Conservation (phyloP, 2,329 filamentous ascomycete genomes). For the Aspergillus hortae region DNA sequence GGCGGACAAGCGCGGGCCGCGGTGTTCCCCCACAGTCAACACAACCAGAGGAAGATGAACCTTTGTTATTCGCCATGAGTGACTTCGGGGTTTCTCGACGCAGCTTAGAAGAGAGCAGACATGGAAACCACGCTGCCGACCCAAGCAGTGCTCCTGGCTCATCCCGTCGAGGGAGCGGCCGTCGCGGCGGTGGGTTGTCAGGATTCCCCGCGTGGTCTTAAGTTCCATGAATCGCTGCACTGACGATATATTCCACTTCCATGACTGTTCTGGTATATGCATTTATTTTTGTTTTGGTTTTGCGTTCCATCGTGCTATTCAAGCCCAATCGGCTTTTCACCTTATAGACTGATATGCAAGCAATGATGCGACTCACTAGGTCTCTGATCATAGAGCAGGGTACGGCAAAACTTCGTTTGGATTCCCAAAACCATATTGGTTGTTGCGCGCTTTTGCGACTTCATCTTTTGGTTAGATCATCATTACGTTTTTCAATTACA, state of each 20-base stretch:
- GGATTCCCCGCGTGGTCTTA: slow-evolving; percentile 34
- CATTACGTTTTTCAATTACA: background rate
- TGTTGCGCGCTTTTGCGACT: background rate
- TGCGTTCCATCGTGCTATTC: slow-evolving; percentile 1
- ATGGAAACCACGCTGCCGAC: slow-evolving; percentile 30
- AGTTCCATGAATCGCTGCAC: background rate
- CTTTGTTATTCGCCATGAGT: slow-evolving; percentile 45
- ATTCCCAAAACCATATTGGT: background rate
- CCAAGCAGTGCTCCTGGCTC: slow-evolving; percentile 21
- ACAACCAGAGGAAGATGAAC: slow-evolving; percentile 41
- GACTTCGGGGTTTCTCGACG: slow-evolving; percentile 42
- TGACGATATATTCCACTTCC: background rate
- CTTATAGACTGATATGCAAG: slow-evolving; percentile 6
- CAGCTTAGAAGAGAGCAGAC: slow-evolving; percentile 40
- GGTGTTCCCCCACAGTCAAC: slow-evolving; percentile 24
- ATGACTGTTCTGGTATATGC: background rate
- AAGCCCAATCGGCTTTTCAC: background rate
- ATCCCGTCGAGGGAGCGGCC: slow-evolving; percentile 34
- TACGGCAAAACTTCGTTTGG: background rate
- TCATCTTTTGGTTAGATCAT: background rate
- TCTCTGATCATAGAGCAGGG: background rate
- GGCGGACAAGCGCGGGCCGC: slow-evolving; percentile 33
- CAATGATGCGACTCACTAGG: background rate
- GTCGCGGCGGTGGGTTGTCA: slow-evolving; percentile 31
- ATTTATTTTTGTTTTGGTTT: slow-evolving; percentile 1